Evolutionary conservation across 2,329 filamentous ascomycete species (phyloP), one percentile per base, ranked within the genome.

Genomic region (Aphanoascus verrucosus): DNA sequence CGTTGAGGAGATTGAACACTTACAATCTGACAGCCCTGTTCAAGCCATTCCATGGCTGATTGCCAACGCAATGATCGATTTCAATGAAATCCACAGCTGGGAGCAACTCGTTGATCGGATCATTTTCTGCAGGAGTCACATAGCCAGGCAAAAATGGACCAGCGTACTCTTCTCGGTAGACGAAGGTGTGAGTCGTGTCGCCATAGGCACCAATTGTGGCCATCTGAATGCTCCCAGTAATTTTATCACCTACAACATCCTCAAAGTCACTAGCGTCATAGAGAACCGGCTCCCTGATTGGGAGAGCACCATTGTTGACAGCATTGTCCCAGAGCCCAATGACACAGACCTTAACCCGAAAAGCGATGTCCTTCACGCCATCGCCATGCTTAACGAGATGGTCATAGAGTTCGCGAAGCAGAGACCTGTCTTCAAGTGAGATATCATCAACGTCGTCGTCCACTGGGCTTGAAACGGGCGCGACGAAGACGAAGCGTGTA

Each of bases 51-150:
- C 89, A 95, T 68, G 86, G 83, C 74, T 95, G 89, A 76, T 95
- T 95, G 62, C 89, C 90, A 62, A 95, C 89, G 72, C 89, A 95
- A 77, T 95, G 89, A 71, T 95, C 90, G 70, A 95, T 88, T 61
- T 83, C 83, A 55, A 80, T 76, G 48, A 94, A 78, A 6, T 75
- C 68, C n/a, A 94, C 77, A 0, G 70, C 59, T 0, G 88, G 87
- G 2, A 86, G 73, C 40, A 63, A 60, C 15, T 61, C 57, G 34
- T 66, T 64, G 19, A 77, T 65, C 0, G 74, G 69, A 58, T 80
- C 77, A 12, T 57, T 56, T 6, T 61, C 58, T 1, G 62, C 68
- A 48, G 79, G 75, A 1, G 77, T 67, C 41, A 78, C 77, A 74
- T 83, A 94, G 7, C 86, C 86, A 0, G 88, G 88, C 32, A 94